Percentiles rank a stretch among this genome's conserved stretches.
These are phyloP conservation scores for Schizosaccharomyces pombe DNA, from an alignment of 805 yeast species.

Conservation along the genomic window DNA sequence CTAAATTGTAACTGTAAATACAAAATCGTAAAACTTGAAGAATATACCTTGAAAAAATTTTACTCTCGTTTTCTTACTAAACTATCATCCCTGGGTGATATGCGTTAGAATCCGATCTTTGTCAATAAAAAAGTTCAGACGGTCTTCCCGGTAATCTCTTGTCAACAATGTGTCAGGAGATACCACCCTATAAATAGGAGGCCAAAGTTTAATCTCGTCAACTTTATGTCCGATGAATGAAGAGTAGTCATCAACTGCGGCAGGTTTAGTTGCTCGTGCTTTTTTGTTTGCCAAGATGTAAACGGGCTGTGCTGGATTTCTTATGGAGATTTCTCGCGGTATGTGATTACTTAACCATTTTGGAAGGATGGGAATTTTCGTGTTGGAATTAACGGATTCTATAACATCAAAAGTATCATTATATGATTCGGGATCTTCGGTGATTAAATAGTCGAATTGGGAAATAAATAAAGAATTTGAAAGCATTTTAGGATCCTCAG, in stretches of 20 bases:
- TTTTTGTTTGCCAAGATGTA: too few species aligned
- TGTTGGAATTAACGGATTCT: background rate
- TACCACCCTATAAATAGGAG: background rate
- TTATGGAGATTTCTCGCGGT: background rate
- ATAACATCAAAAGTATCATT: background rate
- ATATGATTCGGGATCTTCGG: conserved; percentile 7
- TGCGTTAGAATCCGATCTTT: background rate
- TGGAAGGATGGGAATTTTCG: background rate
- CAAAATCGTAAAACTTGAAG: too few species aligned
- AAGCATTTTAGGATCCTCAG: conserved; percentile 30
- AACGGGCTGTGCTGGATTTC: background rate
- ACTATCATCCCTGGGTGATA: background rate
- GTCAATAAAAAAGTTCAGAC: background rate
- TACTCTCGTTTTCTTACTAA: too few species aligned
- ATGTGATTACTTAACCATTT: too few species aligned
- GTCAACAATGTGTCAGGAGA: background rate
- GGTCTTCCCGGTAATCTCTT: background rate
- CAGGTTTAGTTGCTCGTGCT: too few species aligned
- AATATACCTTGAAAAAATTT: too few species aligned
- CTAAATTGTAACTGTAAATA: too few species aligned
- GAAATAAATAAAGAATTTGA: conserved; percentile 12
- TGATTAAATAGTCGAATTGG: conserved; percentile 6
- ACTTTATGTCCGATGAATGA: conserved; percentile 5
- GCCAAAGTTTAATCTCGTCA: background rate
- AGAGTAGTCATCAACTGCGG: too few species aligned